Base-by-base conservation (phyloP, 169 alveolate genomes). In the Plasmodium gonderi region DNA sequence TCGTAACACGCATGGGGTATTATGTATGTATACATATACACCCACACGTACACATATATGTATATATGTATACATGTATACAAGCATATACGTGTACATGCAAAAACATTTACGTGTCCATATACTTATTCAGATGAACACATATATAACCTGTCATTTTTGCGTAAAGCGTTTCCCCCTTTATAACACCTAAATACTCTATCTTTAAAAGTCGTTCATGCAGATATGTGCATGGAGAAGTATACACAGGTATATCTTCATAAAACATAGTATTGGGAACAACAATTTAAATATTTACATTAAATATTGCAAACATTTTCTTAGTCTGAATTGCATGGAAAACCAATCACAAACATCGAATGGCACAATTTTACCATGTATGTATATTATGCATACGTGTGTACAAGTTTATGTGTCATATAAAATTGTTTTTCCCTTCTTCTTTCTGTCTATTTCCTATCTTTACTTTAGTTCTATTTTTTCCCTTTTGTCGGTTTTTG, bases 171-270 rank as follows among this genome's bases (percentile, higher is more conserved):
- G 14, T 12, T 74, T 74, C 49, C 49, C 49, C 8, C 49, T 40
- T 36, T 65, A 14, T 51, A 31, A 36, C 40, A 40, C 54, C 67
- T n/a, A 38, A 51, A 29, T 26, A 9, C 14, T 79, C 17, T 31
- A 40, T 65, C 42, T 51, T 23, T 40, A 20, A 38, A 38, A 20
- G 14, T 38, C 7, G 51, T 79, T 81, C 91, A 81, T 81, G 91
- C 91, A 81, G 49, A 81, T 17, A 68, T 68, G 91, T 81, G 91
- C 91, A 81, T 65, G 77, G 80, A 36, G 8, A 81, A 29, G 31
- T 38, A 81, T 17, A 68, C 40, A 8, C 12, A 44, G 26, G 42
- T 33, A 67, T 42, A 67, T 20, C 54, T 12, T 17, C 49, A 36
- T 33, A 44, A 68, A 81, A 49, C 81, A 20, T 17, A 20, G 54